Base-by-base conservation (phyloP, 106 monocot genomes). In the Alisma plantagoaquatica region DNA sequence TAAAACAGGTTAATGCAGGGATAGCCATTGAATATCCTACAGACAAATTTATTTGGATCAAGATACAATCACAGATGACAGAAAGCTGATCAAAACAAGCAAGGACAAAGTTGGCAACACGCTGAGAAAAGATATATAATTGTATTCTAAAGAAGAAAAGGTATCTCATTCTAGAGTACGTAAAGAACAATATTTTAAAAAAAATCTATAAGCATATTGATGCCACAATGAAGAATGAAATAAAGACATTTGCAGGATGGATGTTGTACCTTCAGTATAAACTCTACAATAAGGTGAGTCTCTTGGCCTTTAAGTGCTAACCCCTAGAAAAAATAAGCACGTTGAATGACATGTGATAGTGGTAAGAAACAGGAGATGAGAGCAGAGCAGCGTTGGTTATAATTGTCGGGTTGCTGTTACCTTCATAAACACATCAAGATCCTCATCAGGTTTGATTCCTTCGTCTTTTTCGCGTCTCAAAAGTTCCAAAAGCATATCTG, bases 381-480 rank as follows among this genome's bases (percentile, higher is more conserved):
- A 23, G 23, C n/a, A 53, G 33, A 31, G 1, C 17, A 31, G 29
- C 18, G 33, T n/a, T 5, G 12, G 3, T 31, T 17, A 27, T 27
- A 17, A 30, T 31, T 31, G n/a, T 31, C 53, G 29, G 16, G 17
- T n/a, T 56, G 17, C 49, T 18, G 11, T 27, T 62, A 83, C 90
- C 98, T 99, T 99, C 85, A 99, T 77, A 62, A 99, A 99, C 60
- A 99, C 67, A 86, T 99, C 98, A 59, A 99, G 79, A 73, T 99
- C 98, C 67, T 90, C 90, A 46, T 99, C 82, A 56, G 98, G 98
- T 50, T 86, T 99, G 68, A 99, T 99, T 54, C 90, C 85, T 7
- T 68, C 60, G 75, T 73, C 66, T 68, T 98, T 98, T 57, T 98
- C 98, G 65, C 98, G 76, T 52, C 98, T 82, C 4, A 64, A 66